Evolutionary conservation across 176 grass and related monocot genomes (phyloP).

Genomic region (Saccharum spontaneum): DNA sequence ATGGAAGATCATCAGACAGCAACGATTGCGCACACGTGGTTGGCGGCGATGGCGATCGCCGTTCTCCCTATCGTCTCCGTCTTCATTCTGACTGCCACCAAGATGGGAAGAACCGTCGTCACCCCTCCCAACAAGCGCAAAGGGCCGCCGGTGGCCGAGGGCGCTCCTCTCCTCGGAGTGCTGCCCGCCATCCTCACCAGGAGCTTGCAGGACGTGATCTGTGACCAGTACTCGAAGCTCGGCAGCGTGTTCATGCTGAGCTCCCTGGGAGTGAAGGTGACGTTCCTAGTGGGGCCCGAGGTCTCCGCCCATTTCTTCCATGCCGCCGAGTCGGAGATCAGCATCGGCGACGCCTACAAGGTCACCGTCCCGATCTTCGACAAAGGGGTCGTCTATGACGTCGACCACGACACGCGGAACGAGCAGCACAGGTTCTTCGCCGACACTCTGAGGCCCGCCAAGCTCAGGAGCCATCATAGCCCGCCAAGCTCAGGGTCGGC

Average conservation of each 20-base stretch:
- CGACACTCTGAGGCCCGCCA: slow-evolving; percentile 30
- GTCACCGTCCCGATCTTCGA: slow-evolving; percentile 30
- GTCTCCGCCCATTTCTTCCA: slow-evolving; percentile 26
- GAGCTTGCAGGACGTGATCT: slow-evolving; percentile 32
- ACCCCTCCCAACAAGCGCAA: too few species aligned
- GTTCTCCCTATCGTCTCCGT: neutral
- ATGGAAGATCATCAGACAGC: neutral
- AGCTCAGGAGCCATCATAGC: slow-evolving; percentile 29
- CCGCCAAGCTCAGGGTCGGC: too few species aligned
- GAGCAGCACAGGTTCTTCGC: slow-evolving; percentile 56
- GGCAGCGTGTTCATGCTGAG: slow-evolving; percentile 50
- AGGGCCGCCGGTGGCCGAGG: slow-evolving; percentile 12
- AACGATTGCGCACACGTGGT: neutral
- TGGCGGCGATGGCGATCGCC: neutral
- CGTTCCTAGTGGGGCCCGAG: slow-evolving; percentile 42
- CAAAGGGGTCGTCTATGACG: slow-evolving; percentile 37
- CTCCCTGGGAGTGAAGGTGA: slow-evolving; percentile 23
- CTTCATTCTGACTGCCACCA: neutral
- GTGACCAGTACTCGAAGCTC: slow-evolving; percentile 29
- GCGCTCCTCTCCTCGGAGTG: slow-evolving; percentile 19
- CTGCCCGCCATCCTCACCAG: slow-evolving; percentile 26
- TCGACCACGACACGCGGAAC: slow-evolving; percentile 29
- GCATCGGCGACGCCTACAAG: neutral
- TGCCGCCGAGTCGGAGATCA: neutral
- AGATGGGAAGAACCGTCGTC: too few species aligned